Percentiles rank a stretch among this genome's conserved stretches.
Conservation (phyloP, 1,284 basidiomycete species). For the Cryptococcus sp. region DNA sequence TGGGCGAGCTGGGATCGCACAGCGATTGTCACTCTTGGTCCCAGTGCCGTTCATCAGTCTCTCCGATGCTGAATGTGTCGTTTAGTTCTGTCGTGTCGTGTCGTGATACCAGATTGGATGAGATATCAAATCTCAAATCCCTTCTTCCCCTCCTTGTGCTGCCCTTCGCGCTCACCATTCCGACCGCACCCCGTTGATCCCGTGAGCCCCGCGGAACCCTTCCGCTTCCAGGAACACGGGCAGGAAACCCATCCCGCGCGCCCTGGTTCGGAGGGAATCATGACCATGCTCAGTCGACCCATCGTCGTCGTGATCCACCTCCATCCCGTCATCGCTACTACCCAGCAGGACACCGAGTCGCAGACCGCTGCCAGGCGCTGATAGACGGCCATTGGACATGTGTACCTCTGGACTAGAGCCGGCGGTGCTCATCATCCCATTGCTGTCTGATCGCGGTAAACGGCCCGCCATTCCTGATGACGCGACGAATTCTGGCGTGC, state of each 20-base stretch:
- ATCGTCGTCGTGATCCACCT: slow-evolving; percentile 24
- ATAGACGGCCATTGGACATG: slow-evolving; percentile 4
- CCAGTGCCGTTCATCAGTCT: too few relatives aligned
- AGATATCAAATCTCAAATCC: too few relatives aligned
- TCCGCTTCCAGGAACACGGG: slow-evolving; percentile 36
- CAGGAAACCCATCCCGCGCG: slow-evolving; percentile 18
- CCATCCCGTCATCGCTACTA: slow-evolving; percentile 8
- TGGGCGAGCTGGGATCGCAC: too few relatives aligned
- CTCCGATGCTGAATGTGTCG: too few relatives aligned
- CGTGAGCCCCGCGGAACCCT: slow-evolving; percentile 15
- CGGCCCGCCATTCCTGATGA: neutral
- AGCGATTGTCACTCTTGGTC: too few relatives aligned
- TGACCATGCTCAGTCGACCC: slow-evolving; percentile 30
- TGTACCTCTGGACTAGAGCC: too few relatives aligned
- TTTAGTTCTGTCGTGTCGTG: too few relatives aligned
- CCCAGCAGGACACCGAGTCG: slow-evolving; percentile 45
- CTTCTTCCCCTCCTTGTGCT: too few relatives aligned
- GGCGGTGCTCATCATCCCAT: slow-evolving; percentile 2
- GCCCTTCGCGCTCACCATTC: neutral
- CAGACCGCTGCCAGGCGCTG: slow-evolving; percentile 39
- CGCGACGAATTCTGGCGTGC: slow-evolving; percentile 21
- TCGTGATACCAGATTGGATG: too few relatives aligned
- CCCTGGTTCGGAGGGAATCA: neutral
- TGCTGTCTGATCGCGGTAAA: slow-evolving; percentile 5
- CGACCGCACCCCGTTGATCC: neutral